A percentile compares a stretch with the other conserved stretches of the same genome.
Evolutionary conservation across 2,329 filamentous ascomycete genomes (phyloP).

Genomic region (Trichoderma sp.): DNA sequence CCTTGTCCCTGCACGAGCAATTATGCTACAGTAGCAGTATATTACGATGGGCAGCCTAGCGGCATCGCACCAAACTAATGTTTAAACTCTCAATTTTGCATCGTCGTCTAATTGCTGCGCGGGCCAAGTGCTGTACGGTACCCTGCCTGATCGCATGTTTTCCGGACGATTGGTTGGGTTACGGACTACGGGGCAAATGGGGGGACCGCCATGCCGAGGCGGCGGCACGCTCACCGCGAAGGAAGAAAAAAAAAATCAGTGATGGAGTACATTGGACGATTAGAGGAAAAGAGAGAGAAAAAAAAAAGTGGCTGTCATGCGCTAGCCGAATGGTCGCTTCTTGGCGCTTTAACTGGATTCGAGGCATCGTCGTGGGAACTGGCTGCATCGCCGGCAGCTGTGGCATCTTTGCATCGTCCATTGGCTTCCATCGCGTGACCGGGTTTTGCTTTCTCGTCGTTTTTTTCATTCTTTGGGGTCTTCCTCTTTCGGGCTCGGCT

Average conservation of each 20-base stretch:
- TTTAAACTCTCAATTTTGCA: background rate
- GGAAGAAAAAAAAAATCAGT: background rate
- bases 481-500: background rate
- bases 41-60: background rate
- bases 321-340: slow-evolving; percentile 1
- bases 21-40: background rate
- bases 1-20: background rate
- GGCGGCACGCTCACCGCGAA: slow-evolving; percentile 12
- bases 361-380: background rate
- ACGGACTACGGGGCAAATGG: background rate
- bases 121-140: background rate
- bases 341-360: slow-evolving; percentile 24
- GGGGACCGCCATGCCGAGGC: slow-evolving; percentile 8
- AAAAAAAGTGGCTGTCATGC: slow-evolving; percentile 14
- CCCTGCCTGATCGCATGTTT: background rate
- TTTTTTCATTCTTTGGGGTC: background rate
- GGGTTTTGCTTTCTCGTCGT: background rate
- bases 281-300: background rate
- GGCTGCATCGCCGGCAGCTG: background rate
- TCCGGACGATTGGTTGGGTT: background rate
- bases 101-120: background rate
- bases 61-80: background rate
- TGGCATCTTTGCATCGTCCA: background rate
- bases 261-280: background rate
- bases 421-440: slow-evolving; percentile 17